Evolutionary conservation across 2,329 filamentous ascomycete species (phyloP), one percentile per base, ranked within the genome.

Genomic region (Neopestalotiopsis sp.): DNA sequence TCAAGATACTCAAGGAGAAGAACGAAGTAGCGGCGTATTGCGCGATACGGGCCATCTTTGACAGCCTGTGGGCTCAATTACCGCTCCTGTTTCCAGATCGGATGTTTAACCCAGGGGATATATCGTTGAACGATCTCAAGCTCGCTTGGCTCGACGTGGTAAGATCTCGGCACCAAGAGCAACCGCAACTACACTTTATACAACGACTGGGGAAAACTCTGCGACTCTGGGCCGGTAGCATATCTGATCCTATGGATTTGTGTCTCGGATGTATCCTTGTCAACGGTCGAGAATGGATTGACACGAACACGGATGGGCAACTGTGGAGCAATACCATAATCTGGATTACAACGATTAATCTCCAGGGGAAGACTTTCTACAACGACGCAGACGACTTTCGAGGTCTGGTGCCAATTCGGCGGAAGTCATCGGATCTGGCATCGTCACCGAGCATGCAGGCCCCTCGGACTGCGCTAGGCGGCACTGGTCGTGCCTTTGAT

Each of bases 301-400:
- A 62, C 17, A 10, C 10, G 3, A 20, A 12, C 12, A 20, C 17
- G 17, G 34, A 24, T 4, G 30, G 32, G 9, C 30, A 9, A n/a
- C n/a, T 13, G 9, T 62, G 28, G 34, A 20, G 59, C 20, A 17
- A 30, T 10, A 40, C 32, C 5, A 32, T 40, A 1, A 20, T 62
- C 13, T 62, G 59, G 59, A 62, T 62, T 24, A 62, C 57, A 20
- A 59, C n/a, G n/a, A 20, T 59, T 20, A 38, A 40, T 62, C 14
- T 5, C 3, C 12, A 24, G 9, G 14, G 32, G 10, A 38, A 13
- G 28, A n/a, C 40, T 9, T 34, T 30, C 14, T 38, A 20, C 17
- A 38, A 20, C n/a, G 7, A 2, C 9, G 28, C 32, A 34, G 24
- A 59, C n/a, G 57, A 59, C 17, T 62, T 38, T 20, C 32, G n/a